Evolutionary conservation across 176 grass and related monocot species (phyloP).

Genomic region (Aegilops bicornis): DNA sequence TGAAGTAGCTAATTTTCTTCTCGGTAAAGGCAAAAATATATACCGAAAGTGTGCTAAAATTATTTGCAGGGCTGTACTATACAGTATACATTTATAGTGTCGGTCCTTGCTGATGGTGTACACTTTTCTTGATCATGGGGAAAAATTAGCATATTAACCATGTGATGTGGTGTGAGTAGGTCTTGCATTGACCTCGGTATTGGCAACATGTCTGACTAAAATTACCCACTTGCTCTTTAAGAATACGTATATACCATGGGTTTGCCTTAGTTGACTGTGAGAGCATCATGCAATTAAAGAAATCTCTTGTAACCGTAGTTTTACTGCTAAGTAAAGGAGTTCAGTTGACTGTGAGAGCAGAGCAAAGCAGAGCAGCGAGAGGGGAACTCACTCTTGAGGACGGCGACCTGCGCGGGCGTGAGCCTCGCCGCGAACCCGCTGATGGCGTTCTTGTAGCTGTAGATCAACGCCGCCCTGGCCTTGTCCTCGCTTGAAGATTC

Average conservation of each 20-base stretch:
- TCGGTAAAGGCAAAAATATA: background rate
- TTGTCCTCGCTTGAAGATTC: constrained; percentile 40
- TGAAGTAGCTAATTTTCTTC: background rate
- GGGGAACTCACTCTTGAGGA: constrained; percentile 50
- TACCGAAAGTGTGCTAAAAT: constrained; percentile 11
- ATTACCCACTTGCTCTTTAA: background rate
- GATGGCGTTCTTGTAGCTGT: constrained; percentile 48
- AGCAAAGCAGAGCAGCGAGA: background rate
- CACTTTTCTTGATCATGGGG: background rate
- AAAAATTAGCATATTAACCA: background rate
- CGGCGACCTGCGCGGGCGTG: constrained; percentile 51
- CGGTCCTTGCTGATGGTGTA: background rate
- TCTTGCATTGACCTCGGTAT: constrained; percentile 37
- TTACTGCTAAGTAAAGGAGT: no score
- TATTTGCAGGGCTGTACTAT: background rate
- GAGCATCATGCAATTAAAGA: background rate
- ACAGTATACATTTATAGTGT: background rate
- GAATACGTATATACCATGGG: background rate
- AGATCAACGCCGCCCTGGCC: constrained; percentile 58
- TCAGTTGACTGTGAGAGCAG: background rate
- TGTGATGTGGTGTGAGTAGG: background rate
- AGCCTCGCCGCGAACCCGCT: constrained; percentile 79
- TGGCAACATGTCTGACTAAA: constrained; percentile 26
- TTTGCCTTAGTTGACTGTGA: background rate
- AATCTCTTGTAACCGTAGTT: no score